Evolutionary conservation across 106 monocot genomes (phyloP), one percentile per base, ranked within the genome.

Genomic region (Amphibolis antarctica): DNA sequence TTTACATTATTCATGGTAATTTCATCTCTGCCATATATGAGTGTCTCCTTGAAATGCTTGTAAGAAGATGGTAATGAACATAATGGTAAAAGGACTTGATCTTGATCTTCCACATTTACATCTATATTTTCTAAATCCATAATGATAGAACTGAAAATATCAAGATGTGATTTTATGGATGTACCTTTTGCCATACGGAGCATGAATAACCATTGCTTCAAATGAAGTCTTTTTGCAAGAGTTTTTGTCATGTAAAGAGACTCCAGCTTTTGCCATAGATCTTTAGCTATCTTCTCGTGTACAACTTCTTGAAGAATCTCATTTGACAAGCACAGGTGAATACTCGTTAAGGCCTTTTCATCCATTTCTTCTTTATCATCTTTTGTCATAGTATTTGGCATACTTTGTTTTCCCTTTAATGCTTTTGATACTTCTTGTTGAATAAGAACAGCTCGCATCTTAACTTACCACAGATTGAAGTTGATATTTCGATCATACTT

Each of bases 1-100:
- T 66, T 66, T 14, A 65, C 53, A 53, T 66, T 53, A 31, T 66
- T n/a, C n/a, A 66, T 14, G 53, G 43, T 43, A 12, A 64, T 44
- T 0, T 29, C 15, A 22, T 64, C 45, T 46, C 46, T 64, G 12
- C 44, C 48, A 64, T 48, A 46, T 0, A 64, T 47, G 0, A 49
- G 0, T 11, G 13, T 48, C 17, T 46, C 26, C 25, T 11, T 11
- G 13, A 64, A 49, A 48, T 48, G 14, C 5, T 49, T 49, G 46
- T 49, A 64, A 3, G 21, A 55, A 12, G 19, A 7, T 24, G 1
- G 26, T 24, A 55, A 13, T 6, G 0, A 42, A 64, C 15, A 19
- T 3, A 23, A 47, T 45, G 46, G 44, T 0, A 64, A 28, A 20
- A 64, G 15, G 6, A 17, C 48, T 49, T 48, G 14, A 28, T 64